Conservation (phyloP, 495 filamentous ascomycete species). For the Amphirosellinia nigrospora region DNA sequence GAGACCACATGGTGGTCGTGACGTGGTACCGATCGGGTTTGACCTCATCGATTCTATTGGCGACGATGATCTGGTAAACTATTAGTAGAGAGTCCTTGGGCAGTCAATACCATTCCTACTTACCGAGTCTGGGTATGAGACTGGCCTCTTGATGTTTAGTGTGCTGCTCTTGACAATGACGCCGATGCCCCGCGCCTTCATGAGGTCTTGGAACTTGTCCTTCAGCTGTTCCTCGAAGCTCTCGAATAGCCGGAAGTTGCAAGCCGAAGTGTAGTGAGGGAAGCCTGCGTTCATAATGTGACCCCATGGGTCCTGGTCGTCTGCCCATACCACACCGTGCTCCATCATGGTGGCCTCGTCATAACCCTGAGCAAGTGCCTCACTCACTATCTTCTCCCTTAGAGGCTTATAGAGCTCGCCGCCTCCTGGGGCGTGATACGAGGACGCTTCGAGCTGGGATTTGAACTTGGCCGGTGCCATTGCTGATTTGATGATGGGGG, state of each 20-base stretch:
- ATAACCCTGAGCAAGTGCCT: slow-evolving; percentile 1
- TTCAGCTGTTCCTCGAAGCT: slow-evolving; percentile 11
- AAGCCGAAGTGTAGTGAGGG: slow-evolving; percentile 3
- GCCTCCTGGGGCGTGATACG: neutral
- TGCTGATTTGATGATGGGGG: neutral
- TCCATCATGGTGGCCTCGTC: slow-evolving; percentile 10
- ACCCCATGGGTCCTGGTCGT: slow-evolving; percentile 10
- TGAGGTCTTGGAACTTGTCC: neutral
- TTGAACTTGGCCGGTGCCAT: slow-evolving; percentile 8
- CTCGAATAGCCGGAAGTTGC: slow-evolving; percentile 6
- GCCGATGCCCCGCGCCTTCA: neutral
- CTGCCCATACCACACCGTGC: slow-evolving; percentile 4
- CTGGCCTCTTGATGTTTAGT: neutral
- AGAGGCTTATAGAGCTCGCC: slow-evolving; percentile 12
- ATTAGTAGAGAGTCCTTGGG: neutral
- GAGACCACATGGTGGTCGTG: neutral
- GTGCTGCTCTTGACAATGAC: slow-evolving; percentile 1
- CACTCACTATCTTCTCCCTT: neutral
- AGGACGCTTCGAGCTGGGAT: neutral
- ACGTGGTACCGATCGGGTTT: neutral
- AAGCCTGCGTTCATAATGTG: slow-evolving; percentile 15
- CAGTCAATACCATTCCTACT: neutral
- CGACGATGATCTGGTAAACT: neutral
- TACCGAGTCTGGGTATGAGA: neutral
- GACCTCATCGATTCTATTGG: neutral